Conservation (phyloP, 2,329 filamentous ascomycete genomes). For the Penicillium carneum region DNA sequence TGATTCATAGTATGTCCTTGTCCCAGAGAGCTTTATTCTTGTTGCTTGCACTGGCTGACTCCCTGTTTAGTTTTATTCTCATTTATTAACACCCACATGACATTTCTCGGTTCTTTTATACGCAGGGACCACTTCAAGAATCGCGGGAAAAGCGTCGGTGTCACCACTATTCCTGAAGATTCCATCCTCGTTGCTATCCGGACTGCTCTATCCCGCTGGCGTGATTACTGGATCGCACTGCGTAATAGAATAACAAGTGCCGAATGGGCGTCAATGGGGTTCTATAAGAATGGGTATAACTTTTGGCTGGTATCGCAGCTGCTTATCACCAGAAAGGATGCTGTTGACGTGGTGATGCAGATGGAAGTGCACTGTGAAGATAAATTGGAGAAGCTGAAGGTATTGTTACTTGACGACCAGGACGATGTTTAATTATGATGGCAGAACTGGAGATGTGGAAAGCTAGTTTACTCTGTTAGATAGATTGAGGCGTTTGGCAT, state of each 20-base stretch:
- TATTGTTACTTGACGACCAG: slow-evolving; percentile 48
- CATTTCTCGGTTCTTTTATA: slow-evolving; percentile 43
- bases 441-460: not conserved
- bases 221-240: slow-evolving; percentile 47
- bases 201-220: slow-evolving; percentile 49
- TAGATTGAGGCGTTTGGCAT: not conserved
- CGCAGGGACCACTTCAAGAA: slow-evolving; percentile 21
- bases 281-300: slow-evolving; percentile 53
- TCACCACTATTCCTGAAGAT: slow-evolving; percentile 40
- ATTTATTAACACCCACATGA: slow-evolving; percentile 53
- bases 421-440: slow-evolving; percentile 15
- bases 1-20: slow-evolving; percentile 51
- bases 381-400: slow-evolving; percentile 52
- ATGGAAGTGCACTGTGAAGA: slow-evolving; percentile 57
- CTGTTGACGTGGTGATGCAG: slow-evolving; percentile 53
- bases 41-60: not conserved
- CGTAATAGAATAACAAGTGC: slow-evolving; percentile 42
- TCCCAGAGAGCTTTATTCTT: not conserved
- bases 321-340: slow-evolving; percentile 52
- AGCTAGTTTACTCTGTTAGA: not conserved
- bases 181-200: slow-evolving; percentile 43
- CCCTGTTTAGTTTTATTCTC: slow-evolving; percentile 47
- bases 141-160: slow-evolving; percentile 14
- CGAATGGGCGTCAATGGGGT: slow-evolving; percentile 52
- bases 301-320: slow-evolving; percentile 55